Evolutionary conservation across 2,329 filamentous ascomycete species (phyloP).

Genomic region (Davidsoniella virescens): DNA sequence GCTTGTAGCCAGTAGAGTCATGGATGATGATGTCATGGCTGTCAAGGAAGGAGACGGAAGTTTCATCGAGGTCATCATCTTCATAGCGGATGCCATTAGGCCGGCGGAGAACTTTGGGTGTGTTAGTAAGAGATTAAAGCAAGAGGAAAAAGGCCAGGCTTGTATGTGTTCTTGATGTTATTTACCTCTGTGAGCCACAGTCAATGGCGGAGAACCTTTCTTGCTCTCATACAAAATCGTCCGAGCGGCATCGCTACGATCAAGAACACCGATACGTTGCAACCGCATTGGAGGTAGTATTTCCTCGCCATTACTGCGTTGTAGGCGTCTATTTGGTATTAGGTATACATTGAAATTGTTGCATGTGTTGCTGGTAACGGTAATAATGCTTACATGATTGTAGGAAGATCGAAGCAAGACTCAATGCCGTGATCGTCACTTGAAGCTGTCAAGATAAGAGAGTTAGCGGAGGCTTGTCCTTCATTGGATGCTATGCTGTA

Average conservation of each 20-base stretch:
- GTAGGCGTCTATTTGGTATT: constrained; percentile 3
- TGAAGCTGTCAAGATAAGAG: constrained; percentile 4
- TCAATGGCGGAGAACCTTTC: constrained; percentile 1
- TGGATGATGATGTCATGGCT: constrained; percentile 9
- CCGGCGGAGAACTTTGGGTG: constrained; percentile 1
- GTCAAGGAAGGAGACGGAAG: constrained; percentile 10
- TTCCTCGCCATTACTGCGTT: constrained; percentile 6
- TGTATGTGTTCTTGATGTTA: background rate
- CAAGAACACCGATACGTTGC: constrained; percentile 7
- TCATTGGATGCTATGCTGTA: background rate
- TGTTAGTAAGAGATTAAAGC: background rate
- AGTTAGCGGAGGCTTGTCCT: background rate
- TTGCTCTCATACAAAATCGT: constrained; percentile 10
- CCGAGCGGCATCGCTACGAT: constrained; percentile 4
- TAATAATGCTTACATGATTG: constrained; percentile 5
- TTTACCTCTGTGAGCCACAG: constrained; percentile 9
- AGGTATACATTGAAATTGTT: background rate
- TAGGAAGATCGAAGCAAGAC: constrained; percentile 10
- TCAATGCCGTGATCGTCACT: constrained; percentile 8
- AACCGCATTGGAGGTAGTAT: constrained; percentile 6
- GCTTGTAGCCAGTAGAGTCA: constrained; percentile 8
- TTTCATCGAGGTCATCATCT: constrained; percentile 10
- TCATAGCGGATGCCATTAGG: constrained; percentile 9
- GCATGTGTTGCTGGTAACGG: background rate
- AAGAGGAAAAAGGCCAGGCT: background rate